Percentiles rank a stretch among this genome's conserved stretches.
phyloP scores from a whole-genome alignment of 1,139 yeast species.

The Diutina pseudorugosa region DNA sequence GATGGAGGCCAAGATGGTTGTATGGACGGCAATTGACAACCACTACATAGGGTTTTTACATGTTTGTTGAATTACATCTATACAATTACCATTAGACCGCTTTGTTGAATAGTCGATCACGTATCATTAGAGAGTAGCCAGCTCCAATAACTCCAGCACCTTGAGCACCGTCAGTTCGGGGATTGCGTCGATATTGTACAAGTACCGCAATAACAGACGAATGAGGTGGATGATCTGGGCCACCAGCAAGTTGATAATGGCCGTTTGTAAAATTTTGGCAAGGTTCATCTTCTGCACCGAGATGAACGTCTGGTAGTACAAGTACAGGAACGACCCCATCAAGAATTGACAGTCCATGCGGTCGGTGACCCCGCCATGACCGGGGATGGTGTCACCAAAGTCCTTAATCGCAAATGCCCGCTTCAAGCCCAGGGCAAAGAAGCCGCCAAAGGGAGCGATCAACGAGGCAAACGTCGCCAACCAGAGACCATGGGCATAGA shows the following conservation, averaged over 20 bases:
- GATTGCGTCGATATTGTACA: slow-evolving; percentile 43
- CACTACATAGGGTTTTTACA: neutral
- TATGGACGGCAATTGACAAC: neutral
- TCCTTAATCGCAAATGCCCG: slow-evolving; percentile 94
- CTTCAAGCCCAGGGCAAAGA: slow-evolving; percentile 92
- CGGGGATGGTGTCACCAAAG: slow-evolving; percentile 88
- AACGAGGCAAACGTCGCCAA: slow-evolving; percentile 92
- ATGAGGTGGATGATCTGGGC: slow-evolving; percentile 58
- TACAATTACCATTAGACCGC: slow-evolving; percentile 1
- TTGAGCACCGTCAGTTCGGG: slow-evolving; percentile 8
- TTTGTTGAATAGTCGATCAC: neutral
- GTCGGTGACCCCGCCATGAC: slow-evolving; percentile 98
- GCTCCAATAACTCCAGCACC: slow-evolving; percentile 1
- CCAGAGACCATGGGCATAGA: slow-evolving; percentile 76
- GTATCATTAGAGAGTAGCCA: neutral
- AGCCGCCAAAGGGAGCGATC: slow-evolving; percentile 98
- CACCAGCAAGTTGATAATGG: slow-evolving; percentile 57
- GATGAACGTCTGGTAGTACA: slow-evolving; percentile 86
- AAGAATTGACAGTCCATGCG: slow-evolving; percentile 96
- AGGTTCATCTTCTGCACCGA: slow-evolving; percentile 61
- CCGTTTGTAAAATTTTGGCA: slow-evolving; percentile 63
- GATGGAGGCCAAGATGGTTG: neutral
- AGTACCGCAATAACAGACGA: slow-evolving; percentile 47
- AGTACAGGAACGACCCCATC: slow-evolving; percentile 91
- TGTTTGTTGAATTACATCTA: neutral